phyloP scores from a whole-genome alignment of 352 stramenopile species.

The Globisporangium barbulae region DNA sequence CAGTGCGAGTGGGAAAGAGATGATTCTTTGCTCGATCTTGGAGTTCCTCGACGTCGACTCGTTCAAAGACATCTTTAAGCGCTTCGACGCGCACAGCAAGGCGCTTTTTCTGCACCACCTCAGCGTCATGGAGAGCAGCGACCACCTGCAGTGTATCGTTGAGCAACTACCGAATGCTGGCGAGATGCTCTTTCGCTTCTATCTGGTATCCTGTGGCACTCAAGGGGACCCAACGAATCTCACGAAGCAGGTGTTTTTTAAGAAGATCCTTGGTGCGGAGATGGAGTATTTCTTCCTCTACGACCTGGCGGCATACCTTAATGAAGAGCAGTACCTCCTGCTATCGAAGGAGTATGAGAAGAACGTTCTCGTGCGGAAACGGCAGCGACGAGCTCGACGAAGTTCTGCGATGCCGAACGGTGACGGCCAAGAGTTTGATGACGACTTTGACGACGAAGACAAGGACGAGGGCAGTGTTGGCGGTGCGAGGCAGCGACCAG shows the following conservation, averaged over 20 bases:
- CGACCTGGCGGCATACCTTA: slow-evolving; percentile 54
- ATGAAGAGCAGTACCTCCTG: slow-evolving; percentile 61
- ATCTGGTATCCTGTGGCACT: slow-evolving; percentile 40
- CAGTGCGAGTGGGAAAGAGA: slow-evolving; percentile 69
- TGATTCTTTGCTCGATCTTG: slow-evolving; percentile 68
- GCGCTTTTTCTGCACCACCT: slow-evolving; percentile 61
- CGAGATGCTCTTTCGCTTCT: slow-evolving; percentile 63
- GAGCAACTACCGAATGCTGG: slow-evolving; percentile 50
- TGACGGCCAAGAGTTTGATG: slow-evolving; percentile 16
- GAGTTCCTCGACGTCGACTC: slow-evolving; percentile 61
- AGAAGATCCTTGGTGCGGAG: slow-evolving; percentile 47
- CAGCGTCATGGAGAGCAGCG: slow-evolving; percentile 45
- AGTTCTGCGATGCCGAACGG: slow-evolving; percentile 11
- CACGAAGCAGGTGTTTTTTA: slow-evolving; percentile 55
- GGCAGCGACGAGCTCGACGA: slow-evolving; percentile 11
- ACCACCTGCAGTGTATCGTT: slow-evolving; percentile 53
- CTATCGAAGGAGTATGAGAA: slow-evolving; percentile 67
- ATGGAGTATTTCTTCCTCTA: slow-evolving; percentile 76
- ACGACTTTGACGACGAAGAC: slow-evolving; percentile 21
- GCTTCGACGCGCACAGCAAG: slow-evolving; percentile 56
- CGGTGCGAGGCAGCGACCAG: background rate
- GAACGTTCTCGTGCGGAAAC: slow-evolving; percentile 30
- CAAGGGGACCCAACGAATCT: slow-evolving; percentile 19
- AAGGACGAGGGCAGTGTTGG: slow-evolving; percentile 10
- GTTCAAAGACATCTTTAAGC: slow-evolving; percentile 64